Base-by-base conservation (phyloP, 2,329 filamentous ascomycete species). In the Aspergillus chevalieri region DNA sequence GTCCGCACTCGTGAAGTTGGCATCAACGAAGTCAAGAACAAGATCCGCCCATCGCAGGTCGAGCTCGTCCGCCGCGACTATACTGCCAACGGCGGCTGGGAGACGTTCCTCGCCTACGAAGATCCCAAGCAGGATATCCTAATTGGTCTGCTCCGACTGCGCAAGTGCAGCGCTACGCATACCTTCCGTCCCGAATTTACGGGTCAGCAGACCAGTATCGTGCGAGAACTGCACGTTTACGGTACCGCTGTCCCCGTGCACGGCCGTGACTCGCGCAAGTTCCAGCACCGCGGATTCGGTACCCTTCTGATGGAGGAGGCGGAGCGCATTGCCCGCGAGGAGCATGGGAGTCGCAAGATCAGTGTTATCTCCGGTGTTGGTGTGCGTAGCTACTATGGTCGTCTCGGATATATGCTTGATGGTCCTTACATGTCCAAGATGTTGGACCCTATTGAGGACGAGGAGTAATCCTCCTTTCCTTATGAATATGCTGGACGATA, bases 11-110 rank as follows among this genome's bases (percentile, higher is more conserved):
- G 93, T 52, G 93, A 98, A 73, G 93, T 98, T 21, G 93, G 93
- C 51, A 91, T 98, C 72, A 98, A 98, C 68, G 93, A 98, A 73
- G 92, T 98, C 57, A 98, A 98, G 76, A 85, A 98, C 77, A 97
- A 97, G 76, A 96, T 98, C 59, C 81, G 92, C 1, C 93, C 93
- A 0, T 94, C 91, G 57, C 92, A 98, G 68, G 88, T 98, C 51
- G 93, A 98, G 75, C 83, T 98, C 17, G 86, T 98, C 26, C 85
- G 93, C 22, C 81, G 93, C 57, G 93, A 98, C 73, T 98, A 98
- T 70, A 81, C 83, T 0, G 93, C 93, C 58, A 98, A 98, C 66
- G 91, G 87, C 36, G 94, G 93, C 21, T 98, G 93, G 93, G 93
- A 98, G 72, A 98, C 93, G 0, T 98, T 98, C 73, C 77, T 98